Evolutionary conservation across 2,329 filamentous ascomycete genomes (phyloP).

Genomic region (Diaporthe ilicicola): DNA sequence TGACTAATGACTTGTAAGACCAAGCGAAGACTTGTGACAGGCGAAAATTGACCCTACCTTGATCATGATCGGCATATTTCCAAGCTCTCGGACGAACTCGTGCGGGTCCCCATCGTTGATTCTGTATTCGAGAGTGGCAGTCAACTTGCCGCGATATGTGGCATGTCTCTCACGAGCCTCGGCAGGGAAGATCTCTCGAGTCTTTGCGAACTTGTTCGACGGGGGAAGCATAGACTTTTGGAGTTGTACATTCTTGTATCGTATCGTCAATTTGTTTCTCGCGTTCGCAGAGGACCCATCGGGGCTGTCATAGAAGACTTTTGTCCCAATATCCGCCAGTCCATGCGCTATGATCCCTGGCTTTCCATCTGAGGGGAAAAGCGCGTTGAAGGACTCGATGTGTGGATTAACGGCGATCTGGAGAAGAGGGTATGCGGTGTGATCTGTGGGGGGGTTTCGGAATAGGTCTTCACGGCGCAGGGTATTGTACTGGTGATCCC

Average conservation of each 20-base stretch:
- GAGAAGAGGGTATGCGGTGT: conserved; percentile 86
- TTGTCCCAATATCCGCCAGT: conserved; percentile 88
- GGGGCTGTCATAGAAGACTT: conserved; percentile 85
- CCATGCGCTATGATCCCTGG: conserved; percentile 72
- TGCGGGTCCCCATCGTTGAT: conserved; percentile 88
- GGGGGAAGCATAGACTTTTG: conserved; percentile 83
- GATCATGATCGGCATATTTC: conserved; percentile 92
- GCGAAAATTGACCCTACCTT: conserved; percentile 64
- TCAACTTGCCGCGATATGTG: conserved; percentile 88
- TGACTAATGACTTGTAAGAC: conserved; percentile 60
- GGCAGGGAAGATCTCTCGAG: conserved; percentile 86
- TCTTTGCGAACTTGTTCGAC: conserved; percentile 83
- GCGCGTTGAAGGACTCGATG: conserved; percentile 92
- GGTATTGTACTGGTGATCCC: conserved; percentile 88
- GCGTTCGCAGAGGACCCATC: conserved; percentile 65
- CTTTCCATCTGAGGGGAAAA: conserved; percentile 77
- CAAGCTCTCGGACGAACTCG: conserved; percentile 85
- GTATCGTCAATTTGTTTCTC: conserved; percentile 80
- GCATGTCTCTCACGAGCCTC: conserved; percentile 95
- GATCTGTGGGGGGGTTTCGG: conserved; percentile 85
- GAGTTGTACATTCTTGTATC: conserved; percentile 82
- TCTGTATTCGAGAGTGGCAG: conserved; percentile 82
- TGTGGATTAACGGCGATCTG: conserved; percentile 89
- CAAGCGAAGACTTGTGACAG: conserved; percentile 36
- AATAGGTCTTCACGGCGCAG: conserved; percentile 89